Evolutionary conservation across 257 asterid genomes (phyloP), one percentile per base, ranked within the genome.

Genomic region (Solanum pinnatisectum): DNA sequence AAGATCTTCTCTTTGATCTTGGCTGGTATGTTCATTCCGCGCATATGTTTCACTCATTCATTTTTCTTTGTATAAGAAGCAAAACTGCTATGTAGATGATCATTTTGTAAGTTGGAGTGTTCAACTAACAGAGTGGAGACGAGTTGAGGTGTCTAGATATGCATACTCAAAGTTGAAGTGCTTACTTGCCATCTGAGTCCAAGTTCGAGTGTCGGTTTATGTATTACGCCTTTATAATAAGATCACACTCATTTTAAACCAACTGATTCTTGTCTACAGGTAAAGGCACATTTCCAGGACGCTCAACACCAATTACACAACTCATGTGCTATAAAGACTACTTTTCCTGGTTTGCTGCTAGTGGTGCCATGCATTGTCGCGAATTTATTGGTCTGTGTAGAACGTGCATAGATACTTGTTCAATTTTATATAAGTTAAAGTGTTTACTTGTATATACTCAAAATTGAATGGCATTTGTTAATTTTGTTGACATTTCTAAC

Each of bases 311-410:
- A 44, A 89, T 96, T 60, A 77, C 94, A 3, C 92, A 93, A 70
- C 98, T 96, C 82, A 89, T 87, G 18, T 94, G 98, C 89, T 96
- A 98, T 68, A 98, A 98, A 71, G 99, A 30, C 98, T 25, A 96
- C 99, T 84, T 96, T 95, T 83, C 99, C 99, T 0, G 98, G 98
- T 23, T 95, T 1, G 98, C 98, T 87, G 98, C 99, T 42, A 95
- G 98, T 91, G 99, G 99, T 74, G 98, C 98, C 91, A 92, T 96
- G 42, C 42, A 39, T 49, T 86, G 98, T 96, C 49, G 98, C 98
- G 9, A 96, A 96, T 78, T 90, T 96, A 23, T 94, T 93, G 2
- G 99, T 96, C 89, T 95, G 95, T 3, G 98, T 15, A 49, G 3
- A 46, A 0, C 20, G 18, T 0, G 20, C 5, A 3, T 14, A 46